These are phyloP conservation scores for Apiotrichum siamense DNA, from an alignment of 1,284 basidiomycete species.

Conservation along the genomic window DNA sequence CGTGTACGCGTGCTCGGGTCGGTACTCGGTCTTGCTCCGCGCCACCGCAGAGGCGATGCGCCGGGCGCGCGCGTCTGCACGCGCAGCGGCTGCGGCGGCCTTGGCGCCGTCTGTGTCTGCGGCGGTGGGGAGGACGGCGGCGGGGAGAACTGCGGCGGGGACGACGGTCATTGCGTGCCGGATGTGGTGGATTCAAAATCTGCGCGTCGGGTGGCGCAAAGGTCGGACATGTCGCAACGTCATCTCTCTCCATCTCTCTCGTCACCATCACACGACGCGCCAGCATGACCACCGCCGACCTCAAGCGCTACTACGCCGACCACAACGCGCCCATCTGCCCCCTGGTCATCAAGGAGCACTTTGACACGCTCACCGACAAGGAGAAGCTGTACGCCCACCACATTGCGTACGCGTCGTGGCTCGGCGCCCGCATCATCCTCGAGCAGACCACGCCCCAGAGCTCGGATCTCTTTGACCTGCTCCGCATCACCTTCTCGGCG, in stretches of 20 bases:
- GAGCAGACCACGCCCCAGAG: constrained; percentile 15
- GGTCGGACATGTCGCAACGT: no score
- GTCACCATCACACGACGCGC: neutral
- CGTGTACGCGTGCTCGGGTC: constrained; percentile 37
- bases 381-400: constrained; percentile 18
- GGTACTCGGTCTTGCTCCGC: constrained; percentile 35
- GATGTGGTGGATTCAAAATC: no score
- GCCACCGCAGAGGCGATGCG: constrained; percentile 39
- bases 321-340: constrained; percentile 19
- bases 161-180: no score
- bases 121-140: no score
- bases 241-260: neutral
- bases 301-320: constrained; percentile 16
- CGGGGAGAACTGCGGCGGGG: no score
- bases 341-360: constrained; percentile 16
- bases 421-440: constrained; percentile 17
- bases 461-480: constrained; percentile 13
- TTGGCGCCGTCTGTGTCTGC: no score
- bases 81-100: constrained; percentile 13
- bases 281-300: neutral
- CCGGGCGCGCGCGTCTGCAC: constrained; percentile 16
- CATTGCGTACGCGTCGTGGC: constrained; percentile 14
- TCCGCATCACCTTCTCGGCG: constrained; percentile 8
- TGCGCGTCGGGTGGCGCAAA: no score
- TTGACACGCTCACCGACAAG: constrained; percentile 8